These are phyloP conservation scores for Zalaria sp. DNA, from an alignment of 2,329 filamentous ascomycete genomes.

Conservation along the genomic window DNA sequence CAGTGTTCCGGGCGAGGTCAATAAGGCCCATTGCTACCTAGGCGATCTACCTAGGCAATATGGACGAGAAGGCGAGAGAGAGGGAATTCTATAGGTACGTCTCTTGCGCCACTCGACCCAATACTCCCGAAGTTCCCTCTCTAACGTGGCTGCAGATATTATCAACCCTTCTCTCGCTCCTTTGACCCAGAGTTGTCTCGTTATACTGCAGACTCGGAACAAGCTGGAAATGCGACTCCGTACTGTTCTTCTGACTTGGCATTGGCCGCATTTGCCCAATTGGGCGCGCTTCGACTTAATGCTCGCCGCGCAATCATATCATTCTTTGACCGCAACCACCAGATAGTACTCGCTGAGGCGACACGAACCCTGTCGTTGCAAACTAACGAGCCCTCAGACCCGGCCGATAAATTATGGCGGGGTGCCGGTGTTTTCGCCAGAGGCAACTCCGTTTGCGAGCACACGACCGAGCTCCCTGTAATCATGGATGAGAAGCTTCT, in stretches of 20 bases:
- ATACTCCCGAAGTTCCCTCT: neutral
- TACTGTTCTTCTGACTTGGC: constrained; percentile 15
- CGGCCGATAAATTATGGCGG: constrained; percentile 20
- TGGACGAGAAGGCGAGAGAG: neutral
- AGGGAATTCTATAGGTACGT: neutral
- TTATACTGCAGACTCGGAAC: neutral
- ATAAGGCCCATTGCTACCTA: too few relatives aligned
- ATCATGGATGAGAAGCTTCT: constrained; percentile 12
- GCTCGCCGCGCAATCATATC: constrained; percentile 24
- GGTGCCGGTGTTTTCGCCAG: constrained; percentile 20
- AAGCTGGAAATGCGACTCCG: neutral
- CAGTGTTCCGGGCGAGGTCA: too few relatives aligned
- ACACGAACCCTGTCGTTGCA: constrained; percentile 27
- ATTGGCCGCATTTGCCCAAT: constrained; percentile 20
- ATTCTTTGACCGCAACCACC: constrained; percentile 32
- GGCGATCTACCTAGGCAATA: too few relatives aligned
- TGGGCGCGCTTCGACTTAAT: constrained; percentile 22
- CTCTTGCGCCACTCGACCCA: neutral
- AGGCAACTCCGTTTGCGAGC: constrained; percentile 19
- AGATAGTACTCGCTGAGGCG: constrained; percentile 38
- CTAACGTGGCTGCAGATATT: neutral
- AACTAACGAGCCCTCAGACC: constrained; percentile 18
- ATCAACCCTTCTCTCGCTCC: neutral
- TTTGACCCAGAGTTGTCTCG: neutral
- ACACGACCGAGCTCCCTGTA: constrained; percentile 12